Conservation (phyloP, 2,329 filamentous ascomycete species). For the Exophiala oligosperma region DNA sequence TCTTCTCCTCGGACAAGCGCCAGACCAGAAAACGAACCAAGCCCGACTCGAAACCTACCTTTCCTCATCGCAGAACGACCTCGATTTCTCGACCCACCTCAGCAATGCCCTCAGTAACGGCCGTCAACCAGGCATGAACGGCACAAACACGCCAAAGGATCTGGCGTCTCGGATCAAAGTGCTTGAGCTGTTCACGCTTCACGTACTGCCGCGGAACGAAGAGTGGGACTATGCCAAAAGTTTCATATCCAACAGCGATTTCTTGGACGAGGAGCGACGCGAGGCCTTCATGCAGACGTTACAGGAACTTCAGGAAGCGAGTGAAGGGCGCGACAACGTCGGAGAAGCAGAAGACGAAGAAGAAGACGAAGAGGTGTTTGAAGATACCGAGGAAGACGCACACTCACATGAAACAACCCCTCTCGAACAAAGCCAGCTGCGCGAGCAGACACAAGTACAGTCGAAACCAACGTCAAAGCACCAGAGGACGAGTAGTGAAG, state of each 20-base stretch:
- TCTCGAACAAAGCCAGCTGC: background rate
- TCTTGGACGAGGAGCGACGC: conserved; percentile 87
- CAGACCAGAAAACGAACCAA: conserved; percentile 80
- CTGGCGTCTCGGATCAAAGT: conserved; percentile 85
- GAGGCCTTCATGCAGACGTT: conserved; percentile 87
- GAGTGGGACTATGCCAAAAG: conserved; percentile 96
- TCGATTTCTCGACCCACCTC: conserved; percentile 64
- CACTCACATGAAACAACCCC: conserved; percentile 1
- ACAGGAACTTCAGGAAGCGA: conserved; percentile 80
- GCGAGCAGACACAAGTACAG: conserved; percentile 30
- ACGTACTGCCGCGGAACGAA: conserved; percentile 87
- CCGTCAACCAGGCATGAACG: conserved; percentile 50
- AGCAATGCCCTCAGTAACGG: conserved; percentile 39
- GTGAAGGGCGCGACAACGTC: conserved; percentile 42
- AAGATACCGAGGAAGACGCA: conserved; percentile 57
- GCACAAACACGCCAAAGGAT: conserved; percentile 80
- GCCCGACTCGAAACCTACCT: conserved; percentile 85
- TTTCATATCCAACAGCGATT: conserved; percentile 82
- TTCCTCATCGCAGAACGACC: conserved; percentile 69
- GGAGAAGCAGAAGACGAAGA: conserved; percentile 14
- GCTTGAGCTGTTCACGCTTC: conserved; percentile 90
- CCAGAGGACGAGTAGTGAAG: conserved; percentile 62
- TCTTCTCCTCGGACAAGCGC: conserved; percentile 84
- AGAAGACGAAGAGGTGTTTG: conserved; percentile 23
- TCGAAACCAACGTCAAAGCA: conserved; percentile 42